Evolutionary conservation across 495 filamentous ascomycete genomes (phyloP).

Genomic region (Amphirosellinia nigrospora): DNA sequence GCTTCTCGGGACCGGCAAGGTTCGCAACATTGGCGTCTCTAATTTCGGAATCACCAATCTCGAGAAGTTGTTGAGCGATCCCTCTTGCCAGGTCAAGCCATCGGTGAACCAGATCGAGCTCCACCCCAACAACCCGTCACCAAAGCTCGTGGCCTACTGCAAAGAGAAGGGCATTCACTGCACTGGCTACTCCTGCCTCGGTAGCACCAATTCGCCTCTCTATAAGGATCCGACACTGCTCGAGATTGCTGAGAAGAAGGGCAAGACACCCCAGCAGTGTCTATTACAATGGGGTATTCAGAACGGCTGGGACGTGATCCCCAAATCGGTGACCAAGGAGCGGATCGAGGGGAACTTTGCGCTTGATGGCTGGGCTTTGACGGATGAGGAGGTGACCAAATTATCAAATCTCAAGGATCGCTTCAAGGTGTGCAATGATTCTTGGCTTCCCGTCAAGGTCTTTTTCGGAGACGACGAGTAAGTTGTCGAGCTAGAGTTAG

Average conservation of each 20-base stretch:
- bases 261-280: slow-evolving; percentile 70
- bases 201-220: slow-evolving; percentile 60
- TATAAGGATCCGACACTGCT: slow-evolving; percentile 66
- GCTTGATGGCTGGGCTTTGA: slow-evolving; percentile 70
- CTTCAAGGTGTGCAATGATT: slow-evolving; percentile 76
- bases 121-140: slow-evolving; percentile 81
- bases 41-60: slow-evolving; percentile 77
- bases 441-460: slow-evolving; percentile 76
- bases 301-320: slow-evolving; percentile 76
- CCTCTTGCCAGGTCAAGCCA: slow-evolving; percentile 63
- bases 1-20: slow-evolving; percentile 77
- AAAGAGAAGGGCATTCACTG: slow-evolving; percentile 70
- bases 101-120: slow-evolving; percentile 92
- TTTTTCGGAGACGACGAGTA: slow-evolving; percentile 89
- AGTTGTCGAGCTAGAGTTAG: slow-evolving; percentile 13
- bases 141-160: slow-evolving; percentile 79
- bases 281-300: slow-evolving; percentile 72
- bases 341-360: slow-evolving; percentile 70
- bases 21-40: slow-evolving; percentile 80
- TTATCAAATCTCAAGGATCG: slow-evolving; percentile 68
- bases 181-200: slow-evolving; percentile 72
- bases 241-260: slow-evolving; percentile 67
- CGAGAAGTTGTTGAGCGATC: slow-evolving; percentile 69
- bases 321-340: slow-evolving; percentile 68
- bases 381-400: slow-evolving; percentile 66